Conservation (phyloP, 768 basidiomycete genomes). For the Pulveroboletus ravenelii region DNA sequence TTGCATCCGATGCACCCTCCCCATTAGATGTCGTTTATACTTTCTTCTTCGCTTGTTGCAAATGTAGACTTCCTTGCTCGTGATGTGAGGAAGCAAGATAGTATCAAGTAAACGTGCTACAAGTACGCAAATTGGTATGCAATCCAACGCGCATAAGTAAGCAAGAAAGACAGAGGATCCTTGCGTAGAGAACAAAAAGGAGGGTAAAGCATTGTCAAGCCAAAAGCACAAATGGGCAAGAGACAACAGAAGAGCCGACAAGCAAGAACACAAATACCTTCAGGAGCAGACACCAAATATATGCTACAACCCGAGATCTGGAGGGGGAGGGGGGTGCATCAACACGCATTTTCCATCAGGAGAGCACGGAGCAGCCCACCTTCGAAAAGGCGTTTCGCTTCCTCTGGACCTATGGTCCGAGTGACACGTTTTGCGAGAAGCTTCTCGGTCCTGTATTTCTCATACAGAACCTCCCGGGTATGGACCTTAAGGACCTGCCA, state of each 20-base stretch:
- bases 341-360: constrained; percentile 23
- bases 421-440: constrained; percentile 83
- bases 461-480: constrained; percentile 88
- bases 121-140: constrained; percentile 17
- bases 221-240: constrained; percentile 4
- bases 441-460: constrained; percentile 89
- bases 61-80: constrained; percentile 2
- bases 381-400: constrained; percentile 67
- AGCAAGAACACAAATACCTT: constrained; percentile 19
- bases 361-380: constrained; percentile 40
- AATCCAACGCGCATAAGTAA: constrained; percentile 18
- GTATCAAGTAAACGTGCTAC: constrained; percentile 22
- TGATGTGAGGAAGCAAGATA: constrained; percentile 16
- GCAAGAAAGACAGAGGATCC: constrained; percentile 22
- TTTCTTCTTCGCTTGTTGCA: constrained; percentile 1
- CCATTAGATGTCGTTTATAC: not conserved
- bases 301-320: constrained; percentile 46
- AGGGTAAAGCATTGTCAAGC: constrained; percentile 1
- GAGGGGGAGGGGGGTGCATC: constrained; percentile 5
- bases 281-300: constrained; percentile 20
- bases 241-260: constrained; percentile 13
- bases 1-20: not conserved
- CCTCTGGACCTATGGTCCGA: constrained; percentile 68
- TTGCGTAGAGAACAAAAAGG: constrained; percentile 4
- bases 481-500: constrained; percentile 70